These are phyloP conservation scores for Yamadazyma atmosphaerica DNA, from an alignment of 1,139 yeast species.

Conservation along the genomic window DNA sequence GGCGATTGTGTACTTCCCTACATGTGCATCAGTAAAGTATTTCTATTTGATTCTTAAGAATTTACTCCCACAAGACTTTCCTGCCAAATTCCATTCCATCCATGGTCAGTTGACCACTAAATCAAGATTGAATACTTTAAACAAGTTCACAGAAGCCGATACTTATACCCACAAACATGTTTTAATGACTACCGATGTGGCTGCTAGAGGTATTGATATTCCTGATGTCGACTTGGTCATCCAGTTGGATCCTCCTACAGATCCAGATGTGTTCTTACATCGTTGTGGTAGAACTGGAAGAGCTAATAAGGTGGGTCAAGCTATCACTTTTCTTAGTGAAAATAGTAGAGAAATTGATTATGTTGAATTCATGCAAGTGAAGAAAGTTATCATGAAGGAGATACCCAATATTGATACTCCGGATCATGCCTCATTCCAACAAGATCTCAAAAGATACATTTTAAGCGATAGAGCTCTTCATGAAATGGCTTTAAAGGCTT, in stretches of 20 bases:
- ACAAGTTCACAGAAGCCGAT: constrained; percentile 53
- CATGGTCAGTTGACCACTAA: constrained; percentile 84
- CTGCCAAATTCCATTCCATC: constrained; percentile 59
- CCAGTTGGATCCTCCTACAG: constrained; percentile 90
- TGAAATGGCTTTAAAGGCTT: constrained; percentile 76
- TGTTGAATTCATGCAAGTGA: constrained; percentile 76
- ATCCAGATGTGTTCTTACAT: constrained; percentile 83
- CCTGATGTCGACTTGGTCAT: constrained; percentile 89
- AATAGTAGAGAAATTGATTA: constrained; percentile 78
- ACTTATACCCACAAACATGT: constrained; percentile 50
- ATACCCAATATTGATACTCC: constrained; percentile 28
- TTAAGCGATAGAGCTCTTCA: constrained; percentile 74
- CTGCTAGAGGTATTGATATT: constrained; percentile 91
- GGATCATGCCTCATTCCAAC: constrained; percentile 25
- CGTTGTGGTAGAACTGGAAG: constrained; percentile 94
- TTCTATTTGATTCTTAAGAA: constrained; percentile 59
- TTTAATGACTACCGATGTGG: constrained; percentile 79
- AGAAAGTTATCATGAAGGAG: constrained; percentile 56
- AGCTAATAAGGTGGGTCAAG: constrained; percentile 81
- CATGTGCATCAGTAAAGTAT: constrained; percentile 78
- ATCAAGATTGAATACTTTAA: constrained; percentile 71
- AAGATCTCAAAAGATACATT: constrained; percentile 54
- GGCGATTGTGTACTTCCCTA: constrained; percentile 87
- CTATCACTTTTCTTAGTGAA: constrained; percentile 66
- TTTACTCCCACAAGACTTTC: constrained; percentile 19